Evolutionary conservation across 768 basidiomycete genomes (phyloP), one percentile per base, ranked within the genome.

Genomic region (Hortiboletus flavorubellus): DNA sequence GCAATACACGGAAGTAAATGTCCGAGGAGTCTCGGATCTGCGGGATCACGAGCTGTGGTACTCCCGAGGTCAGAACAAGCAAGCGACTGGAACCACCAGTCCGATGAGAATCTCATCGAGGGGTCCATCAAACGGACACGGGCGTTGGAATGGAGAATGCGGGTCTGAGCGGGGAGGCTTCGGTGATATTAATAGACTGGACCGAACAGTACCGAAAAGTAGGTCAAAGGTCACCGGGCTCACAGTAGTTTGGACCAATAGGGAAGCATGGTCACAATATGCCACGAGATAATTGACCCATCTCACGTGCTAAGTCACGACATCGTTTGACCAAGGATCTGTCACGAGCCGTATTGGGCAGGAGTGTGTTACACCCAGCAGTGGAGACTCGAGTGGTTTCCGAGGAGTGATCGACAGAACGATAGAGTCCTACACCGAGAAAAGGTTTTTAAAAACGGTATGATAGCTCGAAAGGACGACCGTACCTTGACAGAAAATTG

Each of bases 301-400:
- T 33, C 41, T 5, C 16, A n/a, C 2, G 11, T 50, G 48, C 47
- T 57, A 64, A 37, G 41, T 39, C 21, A 55, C 35, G 10, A 14
- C 18, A 18, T 49, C 52, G 40, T 57, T 51, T n/a, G 68, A 59
- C 73, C 76, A 84, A 1, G 83, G 69, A 56, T 88, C 83, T 2
- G 85, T 85, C 37, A 82, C 83, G 31, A 88, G 64, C 48, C 78
- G 75, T 46, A 87, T 80, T 1, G 83, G 79, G 55, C 82, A 73
- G 12, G 72, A 72, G 46, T 83, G 62, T 63, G 78, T 78, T 16
- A 65, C 55, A 23, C 65, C 77, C 53, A 51, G 61, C 53, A 64
- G 69, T 29, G 64, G 78, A 52, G 60, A 78, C 61, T 39, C 74
- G 68, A 60, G 66, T 15, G 72, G 72, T 61, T 64, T 64, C 58